Evolutionary conservation across 176 grass and related monocot genomes (phyloP), one percentile per base, ranked within the genome.

Genomic region (Calamus simplicifolius): DNA sequence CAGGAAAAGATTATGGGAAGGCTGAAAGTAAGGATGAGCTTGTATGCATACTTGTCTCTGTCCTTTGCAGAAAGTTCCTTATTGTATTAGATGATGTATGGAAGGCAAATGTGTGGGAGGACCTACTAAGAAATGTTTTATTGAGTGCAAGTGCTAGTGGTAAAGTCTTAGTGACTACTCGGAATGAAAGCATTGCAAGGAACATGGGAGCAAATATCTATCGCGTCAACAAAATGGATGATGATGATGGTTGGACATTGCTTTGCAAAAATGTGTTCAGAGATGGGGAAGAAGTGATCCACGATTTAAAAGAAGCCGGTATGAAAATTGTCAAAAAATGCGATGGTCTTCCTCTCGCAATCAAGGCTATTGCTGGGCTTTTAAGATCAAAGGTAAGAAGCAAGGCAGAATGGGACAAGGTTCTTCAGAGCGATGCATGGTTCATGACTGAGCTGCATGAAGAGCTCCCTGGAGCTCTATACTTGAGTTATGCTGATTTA

Each of bases 11-110:
- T 59, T 52, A 53, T 12, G 62, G 58, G 52, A 85, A 78, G 15
- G 55, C 43, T 1, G 66, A 74, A 48, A 66, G 49, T 72, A 89
- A 48, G 63, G 67, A 76, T 51, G 90, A 95, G 27, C 69, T 95
- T 16, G 60, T 85, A 1, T 4, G 4, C 16, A 66, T 61, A 54
- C 76, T 95, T 27, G 29, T 59, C 16, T 78, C 76, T 56, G 67
- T 82, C 43, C 76, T 89, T 66, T 71, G 76, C 0, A 78, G 79
- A 72, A 86, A 69, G 49, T 89, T 95, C 38, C 63, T 95, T 5
- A 61, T 95, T 29, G 63, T 95, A 48, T 58, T 95, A 29, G 90
- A 95, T 76, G 90, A 86, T 79, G 68, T 95, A 59, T 63, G 82
- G 66, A 89, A 18, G 52, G 58, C 72, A 1, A 27, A 55, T 27